phyloP scores from a whole-genome alignment of 2,329 filamentous ascomycete genomes.

The Penicillium rolfsii region DNA sequence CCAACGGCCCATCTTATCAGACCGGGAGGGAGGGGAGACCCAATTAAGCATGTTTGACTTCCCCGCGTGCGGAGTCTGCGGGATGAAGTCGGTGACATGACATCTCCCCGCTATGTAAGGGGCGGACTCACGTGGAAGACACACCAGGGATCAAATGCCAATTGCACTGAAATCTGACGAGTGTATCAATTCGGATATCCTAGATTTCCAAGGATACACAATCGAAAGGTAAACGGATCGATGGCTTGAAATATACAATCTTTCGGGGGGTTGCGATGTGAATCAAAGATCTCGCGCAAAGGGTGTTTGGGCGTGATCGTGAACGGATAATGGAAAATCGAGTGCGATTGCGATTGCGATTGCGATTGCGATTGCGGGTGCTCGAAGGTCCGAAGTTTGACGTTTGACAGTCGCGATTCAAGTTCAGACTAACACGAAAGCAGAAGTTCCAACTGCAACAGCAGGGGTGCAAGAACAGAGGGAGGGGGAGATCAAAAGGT shows the following conservation, averaged over 20 bases:
- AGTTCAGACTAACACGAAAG: constrained; percentile 7
- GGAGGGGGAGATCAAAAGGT: constrained; percentile 28
- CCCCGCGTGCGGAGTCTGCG: constrained; percentile 6
- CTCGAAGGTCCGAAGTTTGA: background rate
- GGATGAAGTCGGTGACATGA: background rate
- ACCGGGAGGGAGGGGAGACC: background rate
- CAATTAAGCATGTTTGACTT: background rate
- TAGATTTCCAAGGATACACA: background rate
- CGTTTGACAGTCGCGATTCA: background rate
- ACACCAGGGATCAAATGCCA: background rate
- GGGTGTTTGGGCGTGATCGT: background rate
- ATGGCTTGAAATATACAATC: background rate
- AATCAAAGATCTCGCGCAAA: background rate
- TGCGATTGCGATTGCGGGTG: background rate
- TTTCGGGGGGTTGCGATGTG: background rate
- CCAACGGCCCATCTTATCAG: background rate
- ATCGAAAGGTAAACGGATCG: background rate
- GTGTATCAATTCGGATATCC: background rate
- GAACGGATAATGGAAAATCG: background rate
- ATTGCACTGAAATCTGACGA: background rate
- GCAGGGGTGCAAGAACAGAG: constrained; percentile 10
- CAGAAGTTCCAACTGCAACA: constrained; percentile 11
- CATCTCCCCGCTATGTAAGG: constrained; percentile 4
- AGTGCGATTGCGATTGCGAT: background rate
- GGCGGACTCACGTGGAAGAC: constrained; percentile 6